Base-by-base conservation (phyloP, 1,284 basidiomycete species). In the Ustanciosporium gigantosporum region DNA sequence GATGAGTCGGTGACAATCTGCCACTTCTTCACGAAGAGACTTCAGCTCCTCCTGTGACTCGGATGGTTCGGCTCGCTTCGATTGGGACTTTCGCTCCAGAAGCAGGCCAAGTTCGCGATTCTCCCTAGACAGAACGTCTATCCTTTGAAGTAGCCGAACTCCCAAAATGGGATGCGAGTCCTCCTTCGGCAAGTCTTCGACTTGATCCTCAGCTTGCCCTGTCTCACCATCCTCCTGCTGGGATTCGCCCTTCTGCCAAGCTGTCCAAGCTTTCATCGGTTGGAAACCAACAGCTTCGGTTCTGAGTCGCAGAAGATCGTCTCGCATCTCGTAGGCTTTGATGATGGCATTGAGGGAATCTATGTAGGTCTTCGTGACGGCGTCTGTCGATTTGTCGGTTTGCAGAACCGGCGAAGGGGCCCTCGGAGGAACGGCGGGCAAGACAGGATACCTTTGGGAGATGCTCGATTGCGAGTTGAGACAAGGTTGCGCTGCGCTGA, bases 251-350 rank as follows among this genome's bases (percentile, higher is more conserved):
- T 19, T 19, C 16, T 55, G 41, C 47, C 50, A 55, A 5, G 59
- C 59, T 2, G 43, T 39, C 31, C 52, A 67, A 8, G 65, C 65
- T n/a, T 36, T 36, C 7, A 25, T 32, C 1, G 65, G 65, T 34
- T 64, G 46, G n/a, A 67, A 67, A 3, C 59, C 65, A 16, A 67
- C 55, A 3, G 65, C 65, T 36, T 67, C 65, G 11, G 60, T 67
- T 4, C 65, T 52, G 8, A 67, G 31, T 9, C 59, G 59, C 9
- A 62, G 44, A 5, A 59, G 23, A 8, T 64, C 59, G 27, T 67
- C 65, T 25, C 65, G 40, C 38, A 45, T 36, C 23, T 47, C 31
- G 23, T 62, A 67, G 3, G 34, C 44, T 1, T 32, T 25, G 34
- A 67, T 23, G 27, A 48, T 34, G 13, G 37, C 20, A 6, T 37